Conservation (phyloP, 2,329 filamentous ascomycete species). For the Fusarium sp. region DNA sequence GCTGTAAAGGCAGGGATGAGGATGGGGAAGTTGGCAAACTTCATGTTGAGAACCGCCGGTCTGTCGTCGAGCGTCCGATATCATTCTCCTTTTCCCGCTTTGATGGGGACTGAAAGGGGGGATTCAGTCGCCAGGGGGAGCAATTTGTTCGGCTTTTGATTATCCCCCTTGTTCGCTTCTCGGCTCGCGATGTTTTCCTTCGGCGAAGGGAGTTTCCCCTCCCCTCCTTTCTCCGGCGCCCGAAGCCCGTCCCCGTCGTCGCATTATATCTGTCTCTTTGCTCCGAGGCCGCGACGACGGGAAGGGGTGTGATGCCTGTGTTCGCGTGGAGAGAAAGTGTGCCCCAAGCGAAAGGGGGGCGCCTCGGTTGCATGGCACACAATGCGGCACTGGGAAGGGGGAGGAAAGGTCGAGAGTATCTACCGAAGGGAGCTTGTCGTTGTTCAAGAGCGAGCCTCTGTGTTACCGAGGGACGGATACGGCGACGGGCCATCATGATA, state of each 20-base stretch:
- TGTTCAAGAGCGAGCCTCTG: constrained; percentile 13
- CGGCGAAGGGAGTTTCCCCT: not conserved
- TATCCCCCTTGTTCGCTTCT: constrained; percentile 1
- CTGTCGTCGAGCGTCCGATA: constrained; percentile 4
- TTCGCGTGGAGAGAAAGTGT: not conserved
- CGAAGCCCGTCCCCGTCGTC: not conserved
- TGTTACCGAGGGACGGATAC: constrained; percentile 12
- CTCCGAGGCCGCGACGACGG: constrained; percentile 7
- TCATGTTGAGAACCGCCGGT: constrained; percentile 34
- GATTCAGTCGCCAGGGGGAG: not conserved
- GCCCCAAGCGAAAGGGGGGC: constrained; percentile 1
- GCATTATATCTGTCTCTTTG: constrained; percentile 25
- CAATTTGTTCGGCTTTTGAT: not conserved
- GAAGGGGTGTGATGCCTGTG: not conserved
- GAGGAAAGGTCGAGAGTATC: constrained; percentile 17
- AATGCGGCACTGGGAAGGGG: not conserved
- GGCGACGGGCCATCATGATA: not conserved
- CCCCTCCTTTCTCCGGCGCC: not conserved
- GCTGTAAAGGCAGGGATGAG: constrained; percentile 54
- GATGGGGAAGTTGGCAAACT: constrained; percentile 51
- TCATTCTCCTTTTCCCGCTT: constrained; percentile 21
- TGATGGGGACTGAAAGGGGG: not conserved
- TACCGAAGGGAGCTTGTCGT: constrained; percentile 26
- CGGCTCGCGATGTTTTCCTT: not conserved
- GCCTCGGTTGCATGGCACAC: constrained; percentile 7